Evolutionary conservation across 495 filamentous ascomycete species (phyloP), one percentile per base, ranked within the genome.

Genomic region (Aspergillus nanangensis): DNA sequence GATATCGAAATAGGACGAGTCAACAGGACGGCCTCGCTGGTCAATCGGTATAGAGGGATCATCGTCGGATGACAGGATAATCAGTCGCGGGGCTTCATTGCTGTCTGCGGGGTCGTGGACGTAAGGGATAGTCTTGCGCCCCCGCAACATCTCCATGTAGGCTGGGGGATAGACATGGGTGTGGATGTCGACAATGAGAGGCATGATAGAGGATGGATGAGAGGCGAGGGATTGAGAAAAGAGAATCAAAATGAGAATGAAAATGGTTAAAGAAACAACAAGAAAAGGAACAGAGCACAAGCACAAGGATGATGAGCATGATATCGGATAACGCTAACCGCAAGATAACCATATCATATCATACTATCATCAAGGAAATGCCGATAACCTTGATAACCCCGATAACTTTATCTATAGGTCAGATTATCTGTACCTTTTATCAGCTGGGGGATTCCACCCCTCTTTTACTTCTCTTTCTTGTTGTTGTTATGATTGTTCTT

Each of bases 101-200:
- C n/a, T 45, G 74, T 77, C 14, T 72, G 76, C 61, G 76, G 88
- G 60, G 62, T 81, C 65, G 49, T 90, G 81, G 45, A 97, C 78
- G 47, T 95, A 87, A 14, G 92, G 92, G 44, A 95, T 85, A 25
- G 71, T 76, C 41, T 70, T 77, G 45, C 92, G 85, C 19, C 80
- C 81, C 56, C 84, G 80, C 20, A 97, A 82, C 58, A 96, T 81
- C 43, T 76, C 63, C 73, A 96, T 81, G 66, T 91, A 97, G 8
- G 79, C 75, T 0, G 86, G 86, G 0, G 90, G 87, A 63, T 96
- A 96, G 70, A 96, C 82, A 74, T 97, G 92, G 10, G 91, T 96
- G 71, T 96, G 92, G 57, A 96, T 79, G 66, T 96, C 92, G 35
- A 96, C 87, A 27, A 90, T 73, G 8, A 72, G 51, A 32, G 53